Conservation (phyloP, 2,329 filamentous ascomycete species). For the Fusarium sp. region DNA sequence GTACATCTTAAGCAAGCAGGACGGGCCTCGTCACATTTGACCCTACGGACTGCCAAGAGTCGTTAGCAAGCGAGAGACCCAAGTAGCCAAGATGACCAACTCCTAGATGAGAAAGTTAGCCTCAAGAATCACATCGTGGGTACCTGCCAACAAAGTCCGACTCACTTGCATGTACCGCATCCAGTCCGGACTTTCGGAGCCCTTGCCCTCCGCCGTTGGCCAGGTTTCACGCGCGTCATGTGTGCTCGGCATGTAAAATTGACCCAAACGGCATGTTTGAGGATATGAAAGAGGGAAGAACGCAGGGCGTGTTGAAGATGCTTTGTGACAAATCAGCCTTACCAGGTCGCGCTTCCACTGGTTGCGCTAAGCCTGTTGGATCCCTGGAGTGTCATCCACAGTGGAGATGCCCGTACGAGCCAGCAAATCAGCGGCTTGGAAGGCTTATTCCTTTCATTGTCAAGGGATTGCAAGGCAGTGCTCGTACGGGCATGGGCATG, state of each 20-base stretch:
- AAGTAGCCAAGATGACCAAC: neutral
- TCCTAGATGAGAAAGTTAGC: constrained; percentile 1
- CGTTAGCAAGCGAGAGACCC: accelerated
- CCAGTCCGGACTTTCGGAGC: constrained; percentile 27
- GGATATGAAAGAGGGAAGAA: neutral
- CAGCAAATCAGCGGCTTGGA: neutral
- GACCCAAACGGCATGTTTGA: neutral
- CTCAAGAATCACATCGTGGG: accelerated
- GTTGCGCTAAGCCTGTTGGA: neutral
- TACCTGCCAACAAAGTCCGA: neutral
- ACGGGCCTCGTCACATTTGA: constrained; percentile 29
- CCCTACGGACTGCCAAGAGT: constrained; percentile 18
- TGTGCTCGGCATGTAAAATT: constrained; percentile 5
- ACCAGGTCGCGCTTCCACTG: neutral
- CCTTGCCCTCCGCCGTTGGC: constrained; percentile 15
- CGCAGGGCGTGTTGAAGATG: neutral
- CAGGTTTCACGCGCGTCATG: constrained; percentile 33
- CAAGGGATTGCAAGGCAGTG: neutral
- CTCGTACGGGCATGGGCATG: neutral
- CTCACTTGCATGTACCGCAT: constrained; percentile 35
- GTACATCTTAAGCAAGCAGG: constrained; percentile 26
- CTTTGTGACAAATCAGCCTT: neutral
- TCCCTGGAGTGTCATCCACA: neutral
- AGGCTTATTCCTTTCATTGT: neutral
- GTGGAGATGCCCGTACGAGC: constrained; percentile 18